Evolutionary conservation across 106 monocot genomes (phyloP), one percentile per base, ranked within the genome.

Genomic region (Dendrobium chrysotoxum): DNA sequence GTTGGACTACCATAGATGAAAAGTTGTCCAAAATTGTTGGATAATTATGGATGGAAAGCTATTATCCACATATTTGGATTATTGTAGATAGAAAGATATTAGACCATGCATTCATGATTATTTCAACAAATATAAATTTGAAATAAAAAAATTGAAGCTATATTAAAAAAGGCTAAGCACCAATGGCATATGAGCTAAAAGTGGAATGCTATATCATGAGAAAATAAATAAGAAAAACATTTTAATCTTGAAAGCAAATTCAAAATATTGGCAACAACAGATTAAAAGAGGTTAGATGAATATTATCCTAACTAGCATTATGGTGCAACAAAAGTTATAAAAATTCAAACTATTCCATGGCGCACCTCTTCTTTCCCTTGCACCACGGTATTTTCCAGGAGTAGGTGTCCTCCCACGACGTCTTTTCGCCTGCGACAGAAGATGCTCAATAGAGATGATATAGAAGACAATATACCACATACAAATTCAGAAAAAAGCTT

Each of bases 321-420:
- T 40, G 53, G n/a, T 40, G 35, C 21, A 74, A 40, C 39, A 2
- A 20, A n/a, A 39, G 1, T 26, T 7, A 75, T 25, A 16, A 20
- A 58, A 54, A 81, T 79, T 64, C 4, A 65, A 79, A 17, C 4
- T 74, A 28, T 44, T 57, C 45, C 1, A 66, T 28, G 76, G 41
- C 18, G 38, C 84, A 94, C 94, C 89, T 92, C 83, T 85, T 70
- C 47, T 83, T 81, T 88, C 93, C 85, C 88, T 85, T 10, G 86
- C 65, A 78, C 95, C 95, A 75, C 87, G 75, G 47, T 93, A 90
- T 79, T 84, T 85, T 80, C 93, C 93, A 82, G 95, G 95, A 58
- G 95, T 96, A 74, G 93, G 91, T 66, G 95, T 93, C 81, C 95
- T 89, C 28, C 90, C 89, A 39, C 93, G 84, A 26, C 73, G 89